Base-by-base conservation (phyloP, 192 early-diverging fungal genomes). In the Coemansia sp. region DNA sequence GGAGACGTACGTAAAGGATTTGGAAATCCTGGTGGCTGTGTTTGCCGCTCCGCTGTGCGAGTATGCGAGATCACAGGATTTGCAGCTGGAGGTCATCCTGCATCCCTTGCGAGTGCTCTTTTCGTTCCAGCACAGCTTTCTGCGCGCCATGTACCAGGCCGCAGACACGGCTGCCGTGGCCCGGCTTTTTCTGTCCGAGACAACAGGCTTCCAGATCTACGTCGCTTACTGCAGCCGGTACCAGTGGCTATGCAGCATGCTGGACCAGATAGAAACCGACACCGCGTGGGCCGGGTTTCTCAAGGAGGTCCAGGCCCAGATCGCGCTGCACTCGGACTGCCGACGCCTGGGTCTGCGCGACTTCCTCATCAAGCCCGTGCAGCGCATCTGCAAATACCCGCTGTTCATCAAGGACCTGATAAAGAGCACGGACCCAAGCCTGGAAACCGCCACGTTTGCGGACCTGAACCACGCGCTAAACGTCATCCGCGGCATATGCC, bases 301-400 rank as follows among this genome's bases (percentile, higher is more conserved):
- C n/a, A 49, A 30, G 16, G 62, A 61, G 22, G 60, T 68, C 18
- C 68, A 64, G 32, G 55, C 46, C 25, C 65, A 60, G 39, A 65
- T 71, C 11, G 50, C 49, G 20, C 42, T 61, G 18, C 55, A 62
- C 32, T 66, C 65, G 2, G 65, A 60, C 50, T 34, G 39, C 25
- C 65, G 67, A 4, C 61, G 69, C 39, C 65, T 80, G n/a, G 65
- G 69, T 5, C 48, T 75, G 16, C 65, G 69, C 53, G 78, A 80
- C 51, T 71, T 74, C 48, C 59, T 80, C 10, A 80, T 80, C 53
- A 74, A 93, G 66, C 94, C 94, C 11, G 86, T 97, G 2, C 95
- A 97, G 72, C 81, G 95, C 13, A 88, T 95, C 28, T 94, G 93
- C 70, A 91, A 91, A 29, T 97, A 97, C 75, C 93, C 92, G 11